Base-by-base conservation (phyloP, 2,329 filamentous ascomycete species). In the Pseudogymnoascus verrucosus region DNA sequence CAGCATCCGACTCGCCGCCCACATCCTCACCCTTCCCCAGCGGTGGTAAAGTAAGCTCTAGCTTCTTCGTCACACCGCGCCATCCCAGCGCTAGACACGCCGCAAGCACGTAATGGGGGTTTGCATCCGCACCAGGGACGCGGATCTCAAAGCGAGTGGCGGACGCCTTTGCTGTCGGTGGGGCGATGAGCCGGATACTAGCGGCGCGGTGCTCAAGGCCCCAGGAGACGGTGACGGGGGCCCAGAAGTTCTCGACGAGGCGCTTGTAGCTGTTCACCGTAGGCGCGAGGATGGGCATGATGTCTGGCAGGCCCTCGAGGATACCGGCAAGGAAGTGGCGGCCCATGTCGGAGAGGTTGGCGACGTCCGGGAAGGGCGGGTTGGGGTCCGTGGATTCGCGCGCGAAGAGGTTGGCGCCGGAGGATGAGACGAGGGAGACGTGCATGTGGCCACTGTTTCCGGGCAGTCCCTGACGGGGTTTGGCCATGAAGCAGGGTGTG, bases 221-320 rank as follows among this genome's bases (percentile, higher is more conserved):
- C 95, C 95, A 99, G 0, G 91, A 96, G 0, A 98, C 95, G 0
- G 93, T 97, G 5, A 99, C 95, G 0, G 95, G 95, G 0, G 95
- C 95, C 95, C 95, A 99, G 78, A 97, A 98, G 78, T 98, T 98
- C 79, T 99, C 95, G 2, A 99, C 95, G 0, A 99, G 83, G 3
- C 95, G 88, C 78, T 99, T 99, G 82, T 99, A 99, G 66, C 91
- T 96, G 82, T 99, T 99, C 72, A 99, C 85, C 0, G 91, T 99
- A 0, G 95, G 95, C 0, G 93, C 95, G 11, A 99, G 81, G 64
- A 98, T 81, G 0, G 95, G 95, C 95, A 99, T 99, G 69, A 98
- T 86, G 72, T 97, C 91, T 1, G 95, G 91, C 3, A 99, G 82
- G 12, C 93, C 95, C 23, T 91, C 88, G 0, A 99, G 82, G 1